Evolutionary conservation across 192 early-diverging fungal genomes (phyloP).

Genomic region (Entomortierella parvispora): DNA sequence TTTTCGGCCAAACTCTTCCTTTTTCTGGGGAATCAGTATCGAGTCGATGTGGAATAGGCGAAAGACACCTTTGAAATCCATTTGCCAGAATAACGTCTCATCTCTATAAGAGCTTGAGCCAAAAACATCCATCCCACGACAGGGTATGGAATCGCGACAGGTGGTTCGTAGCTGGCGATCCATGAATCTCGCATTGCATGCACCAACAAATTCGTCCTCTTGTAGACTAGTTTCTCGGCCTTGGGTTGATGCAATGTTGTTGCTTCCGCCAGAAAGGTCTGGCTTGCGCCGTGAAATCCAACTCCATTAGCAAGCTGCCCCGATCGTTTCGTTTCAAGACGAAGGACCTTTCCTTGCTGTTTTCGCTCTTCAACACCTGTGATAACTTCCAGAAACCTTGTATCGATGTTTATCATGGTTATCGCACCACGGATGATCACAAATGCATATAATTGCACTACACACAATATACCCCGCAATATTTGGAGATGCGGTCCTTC

Average conservation of each 20-base stretch:
- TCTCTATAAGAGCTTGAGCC: slow-evolving; percentile 26
- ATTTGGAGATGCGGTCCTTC: no score
- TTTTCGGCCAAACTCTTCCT: slow-evolving; percentile 23
- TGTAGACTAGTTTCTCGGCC: slow-evolving; percentile 19
- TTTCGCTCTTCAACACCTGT: slow-evolving; percentile 24
- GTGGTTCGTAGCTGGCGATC: slow-evolving; percentile 13
- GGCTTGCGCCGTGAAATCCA: slow-evolving; percentile 8
- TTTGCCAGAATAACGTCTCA: slow-evolving; percentile 17
- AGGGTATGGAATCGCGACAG: slow-evolving; percentile 15
- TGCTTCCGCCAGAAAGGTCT: slow-evolving; percentile 13
- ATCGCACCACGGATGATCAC: slow-evolving; percentile 21
- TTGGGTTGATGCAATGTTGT: slow-evolving; percentile 9
- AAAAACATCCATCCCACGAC: slow-evolving; percentile 24
- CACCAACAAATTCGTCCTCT: no score
- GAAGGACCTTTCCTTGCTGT: slow-evolving; percentile 11
- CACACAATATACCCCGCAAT: no score
- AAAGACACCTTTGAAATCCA: slow-evolving; percentile 27
- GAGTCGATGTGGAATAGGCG: slow-evolving; percentile 24
- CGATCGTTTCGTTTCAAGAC: slow-evolving; percentile 10
- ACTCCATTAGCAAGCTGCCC: slow-evolving; percentile 17
- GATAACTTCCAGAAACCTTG: slow-evolving; percentile 23
- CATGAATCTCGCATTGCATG: slow-evolving; percentile 22
- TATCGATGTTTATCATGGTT: slow-evolving; percentile 15
- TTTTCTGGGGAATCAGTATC: slow-evolving; percentile 21
- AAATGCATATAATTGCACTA: no score